Conservation (phyloP, 2,329 filamentous ascomycete genomes). For the Apiospora marii region DNA sequence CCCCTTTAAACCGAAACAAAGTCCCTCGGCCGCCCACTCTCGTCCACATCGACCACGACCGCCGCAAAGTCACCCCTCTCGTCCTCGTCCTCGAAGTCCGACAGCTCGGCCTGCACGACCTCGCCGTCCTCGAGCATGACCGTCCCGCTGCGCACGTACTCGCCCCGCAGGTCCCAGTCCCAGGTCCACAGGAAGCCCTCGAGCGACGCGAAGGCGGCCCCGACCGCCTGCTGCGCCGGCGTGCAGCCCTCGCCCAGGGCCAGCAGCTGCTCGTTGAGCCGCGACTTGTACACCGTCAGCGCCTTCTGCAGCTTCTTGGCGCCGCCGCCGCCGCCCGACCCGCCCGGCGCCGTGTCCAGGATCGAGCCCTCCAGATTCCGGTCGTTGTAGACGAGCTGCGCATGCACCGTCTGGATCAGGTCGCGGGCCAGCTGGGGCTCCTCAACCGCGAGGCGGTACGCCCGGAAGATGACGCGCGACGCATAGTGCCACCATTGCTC, state of each 20-base stretch:
- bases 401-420: conserved; percentile 60
- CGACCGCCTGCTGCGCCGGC: conserved; percentile 52
- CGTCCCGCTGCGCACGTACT: conserved; percentile 57
- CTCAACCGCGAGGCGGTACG: conserved; percentile 52
- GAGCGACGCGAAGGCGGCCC: conserved; percentile 57
- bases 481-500: conserved; percentile 69
- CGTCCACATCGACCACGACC: conserved; percentile 61
- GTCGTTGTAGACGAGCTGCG: conserved; percentile 63
- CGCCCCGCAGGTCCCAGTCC: conserved; percentile 63
- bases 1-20: conserved; percentile 49
- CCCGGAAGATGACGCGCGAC: conserved; percentile 58
- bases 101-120: conserved; percentile 54
- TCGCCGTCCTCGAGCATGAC: conserved; percentile 62
- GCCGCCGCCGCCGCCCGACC: conserved; percentile 44
- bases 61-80: conserved; percentile 62
- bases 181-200: conserved; percentile 55
- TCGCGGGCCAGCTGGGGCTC: conserved; percentile 53
- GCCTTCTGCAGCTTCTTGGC: conserved; percentile 34
- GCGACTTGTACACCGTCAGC: conserved; percentile 62
- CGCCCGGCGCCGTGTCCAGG: conserved; percentile 45
- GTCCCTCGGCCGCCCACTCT: conserved; percentile 58
- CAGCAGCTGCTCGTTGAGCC: conserved; percentile 56
- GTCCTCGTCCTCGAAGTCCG: conserved; percentile 62
- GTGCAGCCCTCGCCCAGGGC: conserved; percentile 45
- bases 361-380: conserved; percentile 56